Conservation (phyloP, 2,329 filamentous ascomycete genomes). For the Plectosphaerella sp. region DNA sequence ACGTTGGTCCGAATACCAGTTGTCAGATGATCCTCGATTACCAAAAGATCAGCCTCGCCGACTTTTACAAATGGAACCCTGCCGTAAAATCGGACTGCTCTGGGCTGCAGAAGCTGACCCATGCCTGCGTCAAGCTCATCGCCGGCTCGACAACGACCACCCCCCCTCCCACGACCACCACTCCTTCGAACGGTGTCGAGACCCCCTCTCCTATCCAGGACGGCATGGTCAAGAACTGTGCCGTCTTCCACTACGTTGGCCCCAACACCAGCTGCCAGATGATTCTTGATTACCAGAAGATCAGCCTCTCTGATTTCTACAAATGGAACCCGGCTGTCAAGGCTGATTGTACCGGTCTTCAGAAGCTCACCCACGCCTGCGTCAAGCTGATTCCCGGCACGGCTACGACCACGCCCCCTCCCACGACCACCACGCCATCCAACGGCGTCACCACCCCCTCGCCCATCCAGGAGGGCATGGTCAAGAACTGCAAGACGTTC, state of each 20-base stretch:
- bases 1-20: conserved; percentile 6
- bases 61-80: conserved; percentile 8
- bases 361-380: neutral
- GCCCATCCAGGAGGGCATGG: conserved; percentile 8
- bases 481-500: conserved; percentile 10
- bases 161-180: conserved; percentile 5
- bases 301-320: neutral
- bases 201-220: conserved; percentile 4
- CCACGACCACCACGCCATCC: neutral
- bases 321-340: conserved; percentile 5
- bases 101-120: neutral
- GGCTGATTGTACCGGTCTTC: neutral
- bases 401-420: neutral
- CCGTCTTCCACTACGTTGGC: conserved; percentile 8
- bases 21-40: conserved; percentile 8
- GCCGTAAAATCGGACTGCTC: neutral
- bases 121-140: neutral
- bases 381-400: neutral
- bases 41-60: neutral
- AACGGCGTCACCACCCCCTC: neutral
- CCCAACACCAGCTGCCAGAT: conserved; percentile 12
- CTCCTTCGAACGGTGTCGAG: conserved; percentile 7
- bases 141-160: no score
- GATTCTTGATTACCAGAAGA: neutral
- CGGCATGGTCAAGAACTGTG: conserved; percentile 8